A percentile compares a stretch with the other conserved stretches of the same genome.
Evolutionary conservation across 805 yeast genomes (phyloP).

Genomic region (Brettanomyces bruxellensis): DNA sequence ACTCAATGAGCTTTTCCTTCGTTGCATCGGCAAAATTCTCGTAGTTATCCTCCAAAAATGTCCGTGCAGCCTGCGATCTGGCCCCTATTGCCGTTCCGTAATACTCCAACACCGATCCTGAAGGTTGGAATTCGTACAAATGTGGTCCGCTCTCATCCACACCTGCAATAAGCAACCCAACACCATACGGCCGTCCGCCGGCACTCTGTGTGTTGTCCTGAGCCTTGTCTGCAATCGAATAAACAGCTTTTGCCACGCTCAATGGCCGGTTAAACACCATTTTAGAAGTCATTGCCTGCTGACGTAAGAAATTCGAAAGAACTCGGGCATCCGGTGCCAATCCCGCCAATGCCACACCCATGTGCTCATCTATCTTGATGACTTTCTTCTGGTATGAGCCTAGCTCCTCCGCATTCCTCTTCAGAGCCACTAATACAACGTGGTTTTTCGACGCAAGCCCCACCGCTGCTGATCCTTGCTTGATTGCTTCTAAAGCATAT

Average conservation of each 20-base stretch:
- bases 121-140: conserved; percentile 89
- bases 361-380: conserved; percentile 82
- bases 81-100: conserved; percentile 97
- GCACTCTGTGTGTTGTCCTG: conserved; percentile 93
- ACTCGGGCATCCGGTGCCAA: conserved; percentile 98
- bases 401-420: conserved; percentile 93
- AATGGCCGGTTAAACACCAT: conserved; percentile 82
- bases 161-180: conserved; percentile 85
- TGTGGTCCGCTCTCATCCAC: conserved; percentile 93
- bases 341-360: conserved; percentile 95
- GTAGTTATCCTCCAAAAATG: conserved; percentile 82
- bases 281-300: conserved; percentile 82
- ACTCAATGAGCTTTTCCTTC: conserved; percentile 68
- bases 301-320: conserved; percentile 78
- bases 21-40: conserved; percentile 54
- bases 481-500: conserved; percentile 89
- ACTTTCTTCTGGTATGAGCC: conserved; percentile 95
- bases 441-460: conserved; percentile 81
- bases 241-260: conserved; percentile 74
- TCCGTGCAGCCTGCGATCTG: conserved; percentile 96
- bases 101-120: conserved; percentile 88
- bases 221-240: conserved; percentile 89
- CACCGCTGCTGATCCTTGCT: conserved; percentile 96
- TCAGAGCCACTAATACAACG: conserved; percentile 88
- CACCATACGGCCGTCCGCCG: conserved; percentile 97